phyloP scores from a whole-genome alignment of 1,284 basidiomycete species.

The Leccinum griseonigrum region DNA sequence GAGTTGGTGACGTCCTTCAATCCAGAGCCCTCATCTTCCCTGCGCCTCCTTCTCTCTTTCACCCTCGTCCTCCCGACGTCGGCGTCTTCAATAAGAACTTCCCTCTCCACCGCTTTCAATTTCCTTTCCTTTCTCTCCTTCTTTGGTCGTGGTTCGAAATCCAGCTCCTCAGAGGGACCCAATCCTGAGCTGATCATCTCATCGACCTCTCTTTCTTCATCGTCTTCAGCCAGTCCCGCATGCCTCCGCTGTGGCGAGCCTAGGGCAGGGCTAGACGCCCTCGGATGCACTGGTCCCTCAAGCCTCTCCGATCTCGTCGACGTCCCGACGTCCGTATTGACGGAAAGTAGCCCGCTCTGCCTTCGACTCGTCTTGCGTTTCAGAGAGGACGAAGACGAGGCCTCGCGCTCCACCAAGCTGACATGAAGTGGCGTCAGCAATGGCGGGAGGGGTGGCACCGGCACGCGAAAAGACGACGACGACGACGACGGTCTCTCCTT shows the following conservation, averaged over 20 bases:
- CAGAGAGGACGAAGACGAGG: constrained; percentile 20
- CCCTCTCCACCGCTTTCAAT: constrained; percentile 35
- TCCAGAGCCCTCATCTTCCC: constrained; percentile 38
- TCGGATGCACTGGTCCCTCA: constrained; percentile 40
- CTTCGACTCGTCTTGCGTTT: constrained; percentile 57
- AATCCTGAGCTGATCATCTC: constrained; percentile 19
- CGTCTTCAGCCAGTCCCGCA: constrained; percentile 55
- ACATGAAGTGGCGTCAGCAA: constrained; percentile 30
- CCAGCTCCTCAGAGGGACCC: constrained; percentile 15
- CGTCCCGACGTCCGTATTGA: constrained; percentile 24
- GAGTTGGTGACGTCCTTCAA: constrained; percentile 69
- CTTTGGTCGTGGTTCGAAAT: constrained; percentile 28
- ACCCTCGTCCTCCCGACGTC: constrained; percentile 30
- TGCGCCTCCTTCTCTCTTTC: constrained; percentile 41
- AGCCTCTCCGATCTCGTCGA: constrained; percentile 23
- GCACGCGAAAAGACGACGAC: constrained; percentile 37
- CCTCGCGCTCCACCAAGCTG: constrained; percentile 30
- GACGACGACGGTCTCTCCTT: constrained; percentile 40
- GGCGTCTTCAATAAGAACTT: constrained; percentile 28
- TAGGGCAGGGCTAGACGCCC: constrained; percentile 62
- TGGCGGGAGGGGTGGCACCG: constrained; percentile 20
- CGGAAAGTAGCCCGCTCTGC: constrained; percentile 63
- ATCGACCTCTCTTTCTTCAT: constrained; percentile 45
- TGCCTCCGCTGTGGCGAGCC: constrained; percentile 59
- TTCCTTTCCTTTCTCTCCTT: constrained; percentile 43